phyloP scores from a whole-genome alignment of 345 rosid species.

The Excoecaria cochinchinensis region DNA sequence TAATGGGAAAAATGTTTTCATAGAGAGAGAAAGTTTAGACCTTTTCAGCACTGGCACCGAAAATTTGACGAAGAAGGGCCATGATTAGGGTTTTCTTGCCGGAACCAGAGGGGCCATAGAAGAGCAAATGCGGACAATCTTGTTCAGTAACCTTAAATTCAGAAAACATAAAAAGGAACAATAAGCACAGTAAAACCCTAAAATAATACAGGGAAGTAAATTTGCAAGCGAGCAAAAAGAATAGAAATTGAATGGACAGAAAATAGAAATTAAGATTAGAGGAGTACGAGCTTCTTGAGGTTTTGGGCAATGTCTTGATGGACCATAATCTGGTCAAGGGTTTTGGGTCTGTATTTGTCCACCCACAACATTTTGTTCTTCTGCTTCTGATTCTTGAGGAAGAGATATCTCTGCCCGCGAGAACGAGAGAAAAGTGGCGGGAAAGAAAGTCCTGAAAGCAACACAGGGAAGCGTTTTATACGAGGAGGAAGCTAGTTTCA shows the following conservation, averaged over 20 bases:
- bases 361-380: slow-evolving; percentile 83
- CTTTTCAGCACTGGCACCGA: slow-evolving; percentile 87
- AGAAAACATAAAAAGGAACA: background rate
- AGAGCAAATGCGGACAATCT: slow-evolving; percentile 94
- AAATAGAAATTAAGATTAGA: background rate
- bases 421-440: slow-evolving; percentile 18
- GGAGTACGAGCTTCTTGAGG: slow-evolving; percentile 81
- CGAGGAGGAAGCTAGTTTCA: too few relatives aligned
- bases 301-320: slow-evolving; percentile 79
- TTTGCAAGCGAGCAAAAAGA: background rate
- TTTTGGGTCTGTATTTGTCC: slow-evolving; percentile 95
- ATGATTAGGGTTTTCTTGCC: slow-evolving; percentile 99
- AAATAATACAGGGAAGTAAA: background rate
- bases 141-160: slow-evolving; percentile 71
- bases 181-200: background rate
- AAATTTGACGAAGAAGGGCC: slow-evolving; percentile 82
- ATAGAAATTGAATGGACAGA: background rate
- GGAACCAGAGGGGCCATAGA: slow-evolving; percentile 94
- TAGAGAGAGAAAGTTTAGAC: slow-evolving; percentile 23
- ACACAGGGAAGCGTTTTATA: background rate
- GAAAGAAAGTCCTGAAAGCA: background rate
- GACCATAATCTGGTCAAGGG: slow-evolving; percentile 73
- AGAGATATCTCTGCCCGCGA: background rate
- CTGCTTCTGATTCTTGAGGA: background rate
- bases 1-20: background rate